Evolutionary conservation across 192 early-diverging fungal species (phyloP).

Genomic region (Rhizophagus clarus): DNA sequence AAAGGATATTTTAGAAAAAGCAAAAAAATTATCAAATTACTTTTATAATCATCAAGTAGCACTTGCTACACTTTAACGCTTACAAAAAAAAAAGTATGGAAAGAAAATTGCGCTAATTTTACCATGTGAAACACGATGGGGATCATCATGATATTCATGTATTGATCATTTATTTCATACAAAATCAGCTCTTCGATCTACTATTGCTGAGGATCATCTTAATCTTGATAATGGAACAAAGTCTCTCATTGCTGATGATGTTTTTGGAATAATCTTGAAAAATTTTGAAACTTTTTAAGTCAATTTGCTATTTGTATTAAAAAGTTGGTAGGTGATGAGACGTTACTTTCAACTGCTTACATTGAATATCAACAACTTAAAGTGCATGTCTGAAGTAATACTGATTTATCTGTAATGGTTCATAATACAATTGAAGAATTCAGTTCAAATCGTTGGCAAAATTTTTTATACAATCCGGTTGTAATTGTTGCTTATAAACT

Average conservation of each 20-base stretch:
- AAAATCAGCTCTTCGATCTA: not conserved
- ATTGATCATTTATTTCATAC: not conserved
- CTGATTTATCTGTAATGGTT: not conserved
- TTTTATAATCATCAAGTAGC: not conserved
- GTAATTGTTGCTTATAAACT: not conserved
- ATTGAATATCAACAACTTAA: not conserved
- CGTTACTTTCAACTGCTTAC: not conserved
- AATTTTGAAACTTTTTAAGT: not conserved
- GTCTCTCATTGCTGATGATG: not conserved
- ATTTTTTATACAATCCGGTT: conserved; percentile 7
- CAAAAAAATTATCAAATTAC: not conserved
- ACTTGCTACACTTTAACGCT: not conserved
- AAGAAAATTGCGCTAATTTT: not conserved
- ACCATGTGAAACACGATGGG: not conserved
- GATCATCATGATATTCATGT: not conserved
- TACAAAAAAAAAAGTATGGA: not conserved
- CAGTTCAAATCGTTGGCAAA: not conserved
- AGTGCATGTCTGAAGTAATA: not conserved
- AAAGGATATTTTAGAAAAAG: not conserved
- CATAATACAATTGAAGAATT: not conserved
- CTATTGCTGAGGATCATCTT: not conserved
- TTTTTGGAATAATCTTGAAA: not conserved
- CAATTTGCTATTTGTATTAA: not conserved
- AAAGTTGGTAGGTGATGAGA: not conserved
- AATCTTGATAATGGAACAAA: not conserved